Evolutionary conservation across 2,329 filamentous ascomycete species (phyloP).

Genomic region (Penicillium glabrum): DNA sequence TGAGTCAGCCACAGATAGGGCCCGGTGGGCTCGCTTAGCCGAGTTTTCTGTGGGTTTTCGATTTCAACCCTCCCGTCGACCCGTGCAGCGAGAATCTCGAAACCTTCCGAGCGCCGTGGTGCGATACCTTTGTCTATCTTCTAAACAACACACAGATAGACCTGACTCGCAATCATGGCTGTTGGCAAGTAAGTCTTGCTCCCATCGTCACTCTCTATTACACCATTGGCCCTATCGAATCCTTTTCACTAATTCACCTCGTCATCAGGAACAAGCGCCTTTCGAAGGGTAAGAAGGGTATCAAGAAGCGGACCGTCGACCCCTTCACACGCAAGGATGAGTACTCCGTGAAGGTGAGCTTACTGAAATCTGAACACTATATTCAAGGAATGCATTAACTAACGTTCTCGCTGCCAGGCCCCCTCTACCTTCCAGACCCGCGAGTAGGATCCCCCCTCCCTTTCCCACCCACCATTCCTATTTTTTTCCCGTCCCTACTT

Average conservation of each 20-base stretch:
- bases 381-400: conserved; percentile 20
- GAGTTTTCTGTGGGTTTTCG: conserved; percentile 48
- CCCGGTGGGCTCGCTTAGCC: conserved; percentile 43
- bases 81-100: conserved; percentile 37
- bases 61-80: conserved; percentile 37
- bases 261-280: conserved; percentile 92
- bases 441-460: conserved; percentile 69
- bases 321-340: conserved; percentile 99
- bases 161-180: conserved; percentile 70
- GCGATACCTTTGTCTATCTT: conserved; percentile 46
- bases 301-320: conserved; percentile 99
- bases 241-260: conserved; percentile 14
- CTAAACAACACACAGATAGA: conserved; percentile 40
- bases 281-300: conserved; percentile 99
- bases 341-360: conserved; percentile 88
- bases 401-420: conserved; percentile 56
- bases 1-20: conserved; percentile 37
- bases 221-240: conserved; percentile 2
- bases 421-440: conserved; percentile 92
- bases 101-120: conserved; percentile 39
- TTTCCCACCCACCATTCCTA: conserved; percentile 3
- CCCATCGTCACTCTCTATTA: conserved; percentile 4
- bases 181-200: conserved; percentile 68
- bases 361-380: not conserved
- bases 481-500: not conserved